Base-by-base conservation (phyloP, 1,284 basidiomycete genomes). In the Boletus sp. region DNA sequence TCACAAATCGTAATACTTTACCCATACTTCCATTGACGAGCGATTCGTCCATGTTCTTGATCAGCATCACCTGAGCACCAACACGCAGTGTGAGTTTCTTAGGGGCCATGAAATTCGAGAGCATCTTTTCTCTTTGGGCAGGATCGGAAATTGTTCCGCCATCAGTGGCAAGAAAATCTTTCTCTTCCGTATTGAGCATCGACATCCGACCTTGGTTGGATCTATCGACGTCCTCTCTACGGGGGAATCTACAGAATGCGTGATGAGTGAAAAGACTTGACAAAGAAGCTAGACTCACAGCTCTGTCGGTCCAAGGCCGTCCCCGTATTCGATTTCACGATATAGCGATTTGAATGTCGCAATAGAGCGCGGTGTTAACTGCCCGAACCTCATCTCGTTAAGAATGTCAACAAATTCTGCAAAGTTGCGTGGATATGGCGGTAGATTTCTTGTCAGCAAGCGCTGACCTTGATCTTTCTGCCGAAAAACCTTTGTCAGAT, bases 381-480 rank as follows among this genome's bases (percentile, higher is more conserved):
- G 65, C 4, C 93, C 93, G 54, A 88, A 91, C 17, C 93, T 82
- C 90, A 95, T 92, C 60, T 91, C 88, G 64, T 93, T 94, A 39
- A 96, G 75, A 84, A 95, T 91, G 62, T 88, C 76, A 48, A 94
- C 80, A 62, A 96, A 94, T 19, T 76, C 91, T 92, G 57, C 17
- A 43, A 32, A 30, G 12, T 25, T 52, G 12, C 48, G 48, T 26
- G 48, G 36, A 44, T 26, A 26, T 14, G 22, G 40, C 16, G 36
- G 40, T 14, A 30, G 36, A 34, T 29, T 23, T 26, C 9, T 49
- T 22, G 22, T 20, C 29, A 53, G 44, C 17, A 42, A 40, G 46
- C 14, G 49, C 69, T 44, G 50, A 81, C 84, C 69, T 69, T 81
- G 76, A 52, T 86, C 84, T 53, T 75, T 77, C 72, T 80, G 78